Evolutionary conservation across 2,329 filamentous ascomycete genomes (phyloP).

Genomic region (Apiospora phragmitis): DNA sequence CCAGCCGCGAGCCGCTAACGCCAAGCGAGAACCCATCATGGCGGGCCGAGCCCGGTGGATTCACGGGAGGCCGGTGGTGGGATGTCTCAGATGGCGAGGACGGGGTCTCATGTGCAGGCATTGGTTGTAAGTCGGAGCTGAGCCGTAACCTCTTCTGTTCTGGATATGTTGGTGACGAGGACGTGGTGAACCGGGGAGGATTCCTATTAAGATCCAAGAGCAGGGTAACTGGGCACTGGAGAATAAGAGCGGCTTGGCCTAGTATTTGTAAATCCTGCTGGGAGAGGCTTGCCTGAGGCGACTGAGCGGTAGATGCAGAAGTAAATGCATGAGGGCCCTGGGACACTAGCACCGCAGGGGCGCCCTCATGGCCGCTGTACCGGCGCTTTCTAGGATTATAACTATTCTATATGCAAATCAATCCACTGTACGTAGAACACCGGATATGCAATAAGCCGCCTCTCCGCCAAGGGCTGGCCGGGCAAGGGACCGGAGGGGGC

Average conservation of each 20-base stretch:
- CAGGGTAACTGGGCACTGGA: conserved; percentile 30
- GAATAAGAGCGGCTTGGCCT: conserved; percentile 33
- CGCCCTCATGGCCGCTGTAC: conserved; percentile 40
- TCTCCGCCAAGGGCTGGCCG: conserved; percentile 18
- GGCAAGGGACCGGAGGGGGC: conserved; percentile 19
- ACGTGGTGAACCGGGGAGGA: conserved; percentile 27
- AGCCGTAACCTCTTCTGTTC: conserved; percentile 26
- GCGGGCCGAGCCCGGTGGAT: conserved; percentile 15
- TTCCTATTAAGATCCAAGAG: conserved; percentile 34
- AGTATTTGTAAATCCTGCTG: conserved; percentile 34
- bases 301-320: conserved; percentile 26
- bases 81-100: conserved; percentile 20
- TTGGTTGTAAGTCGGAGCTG: conserved; percentile 27
- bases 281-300: conserved; percentile 25
- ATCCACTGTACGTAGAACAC: conserved; percentile 30
- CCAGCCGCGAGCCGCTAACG: conserved; percentile 30
- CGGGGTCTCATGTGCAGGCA: conserved; percentile 26
- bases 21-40: conserved; percentile 22
- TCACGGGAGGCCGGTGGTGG: conserved; percentile 19
- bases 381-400: conserved; percentile 46
- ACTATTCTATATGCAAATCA: conserved; percentile 37
- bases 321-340: conserved; percentile 32
- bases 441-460: conserved; percentile 34
- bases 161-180: conserved; percentile 33
- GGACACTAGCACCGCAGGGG: conserved; percentile 36